phyloP scores from a whole-genome alignment of 169 alveolate species.

The Eimeria brunetti region DNA sequence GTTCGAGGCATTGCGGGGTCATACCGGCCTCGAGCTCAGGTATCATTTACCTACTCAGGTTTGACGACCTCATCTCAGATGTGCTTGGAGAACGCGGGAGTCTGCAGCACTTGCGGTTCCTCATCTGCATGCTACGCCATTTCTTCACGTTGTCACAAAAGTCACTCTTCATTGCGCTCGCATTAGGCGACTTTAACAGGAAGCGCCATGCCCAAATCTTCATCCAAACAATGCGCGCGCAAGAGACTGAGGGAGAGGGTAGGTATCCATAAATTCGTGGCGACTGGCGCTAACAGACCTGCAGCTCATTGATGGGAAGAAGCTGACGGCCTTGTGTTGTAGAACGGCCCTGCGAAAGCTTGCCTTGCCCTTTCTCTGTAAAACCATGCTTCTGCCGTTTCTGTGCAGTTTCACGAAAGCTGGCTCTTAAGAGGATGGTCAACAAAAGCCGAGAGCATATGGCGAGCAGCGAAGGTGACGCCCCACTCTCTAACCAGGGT shows the following conservation, averaged over 20 bases:
- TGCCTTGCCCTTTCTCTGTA: not conserved
- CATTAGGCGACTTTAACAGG: constrained; percentile 54
- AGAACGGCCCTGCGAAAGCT: not conserved
- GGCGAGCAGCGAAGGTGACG: constrained; percentile 66
- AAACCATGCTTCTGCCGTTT: not conserved
- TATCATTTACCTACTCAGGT: not conserved
- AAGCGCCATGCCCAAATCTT: constrained; percentile 63
- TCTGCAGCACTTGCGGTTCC: constrained; percentile 72
- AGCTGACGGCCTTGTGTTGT: not conserved
- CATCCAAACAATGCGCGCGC: constrained; percentile 57
- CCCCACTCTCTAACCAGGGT: not conserved
- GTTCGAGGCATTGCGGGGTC: not conserved
- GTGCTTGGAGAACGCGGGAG: constrained; percentile 65
- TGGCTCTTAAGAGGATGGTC: constrained; percentile 56
- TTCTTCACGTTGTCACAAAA: constrained; percentile 68
- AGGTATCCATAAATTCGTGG: not conserved
- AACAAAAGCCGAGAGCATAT: constrained; percentile 59
- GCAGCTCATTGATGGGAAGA: not conserved
- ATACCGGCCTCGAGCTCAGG: not conserved
- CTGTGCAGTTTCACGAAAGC: constrained; percentile 58
- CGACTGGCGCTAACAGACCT: not conserved
- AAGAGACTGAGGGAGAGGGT: constrained; percentile 62
- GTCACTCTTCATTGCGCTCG: constrained; percentile 63
- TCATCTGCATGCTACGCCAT: constrained; percentile 65
- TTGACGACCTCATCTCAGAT: constrained; percentile 55